Percentiles rank a stretch among this genome's conserved stretches.
phyloP scores from a whole-genome alignment of 768 basidiomycete species.

The Guyanaporus albipodus region DNA sequence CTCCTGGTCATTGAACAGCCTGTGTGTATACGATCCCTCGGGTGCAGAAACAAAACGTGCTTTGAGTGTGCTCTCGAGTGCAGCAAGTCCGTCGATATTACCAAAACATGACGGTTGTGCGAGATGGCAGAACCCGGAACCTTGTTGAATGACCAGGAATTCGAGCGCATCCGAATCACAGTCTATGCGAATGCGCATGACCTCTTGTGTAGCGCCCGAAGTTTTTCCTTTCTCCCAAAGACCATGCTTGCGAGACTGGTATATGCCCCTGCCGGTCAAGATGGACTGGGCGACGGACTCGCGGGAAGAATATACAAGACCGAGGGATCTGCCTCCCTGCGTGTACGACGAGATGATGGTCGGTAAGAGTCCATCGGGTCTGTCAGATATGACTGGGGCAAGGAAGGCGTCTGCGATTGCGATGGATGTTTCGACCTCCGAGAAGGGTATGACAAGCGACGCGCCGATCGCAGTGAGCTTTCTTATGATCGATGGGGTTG shows the following conservation, averaged over 20 bases:
- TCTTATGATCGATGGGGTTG: constrained; percentile 57
- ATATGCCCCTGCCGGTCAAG: constrained; percentile 84
- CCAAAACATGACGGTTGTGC: constrained; percentile 87
- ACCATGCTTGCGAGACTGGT: constrained; percentile 94
- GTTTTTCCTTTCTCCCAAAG: constrained; percentile 98
- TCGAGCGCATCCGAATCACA: constrained; percentile 93
- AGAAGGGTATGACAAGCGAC: constrained; percentile 66
- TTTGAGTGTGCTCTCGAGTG: constrained; percentile 74
- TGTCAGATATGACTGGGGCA: constrained; percentile 76
- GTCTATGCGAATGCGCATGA: constrained; percentile 78
- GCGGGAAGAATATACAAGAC: constrained; percentile 91
- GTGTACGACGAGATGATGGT: constrained; percentile 77
- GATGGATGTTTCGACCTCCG: constrained; percentile 58
- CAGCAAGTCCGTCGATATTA: constrained; percentile 69
- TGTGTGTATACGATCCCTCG: constrained; percentile 86
- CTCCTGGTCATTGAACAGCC: constrained; percentile 76
- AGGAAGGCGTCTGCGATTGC: constrained; percentile 85
- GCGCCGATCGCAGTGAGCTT: constrained; percentile 57
- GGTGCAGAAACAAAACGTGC: constrained; percentile 74
- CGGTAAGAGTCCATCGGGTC: constrained; percentile 88
- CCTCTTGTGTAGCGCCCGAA: constrained; percentile 87
- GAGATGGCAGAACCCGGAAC: constrained; percentile 92
- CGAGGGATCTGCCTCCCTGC: constrained; percentile 72
- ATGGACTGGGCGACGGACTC: constrained; percentile 87
- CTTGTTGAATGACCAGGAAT: constrained; percentile 86